phyloP scores from a whole-genome alignment of 2,329 filamentous ascomycete species.

The Clarireedia homoeocarpa region DNA sequence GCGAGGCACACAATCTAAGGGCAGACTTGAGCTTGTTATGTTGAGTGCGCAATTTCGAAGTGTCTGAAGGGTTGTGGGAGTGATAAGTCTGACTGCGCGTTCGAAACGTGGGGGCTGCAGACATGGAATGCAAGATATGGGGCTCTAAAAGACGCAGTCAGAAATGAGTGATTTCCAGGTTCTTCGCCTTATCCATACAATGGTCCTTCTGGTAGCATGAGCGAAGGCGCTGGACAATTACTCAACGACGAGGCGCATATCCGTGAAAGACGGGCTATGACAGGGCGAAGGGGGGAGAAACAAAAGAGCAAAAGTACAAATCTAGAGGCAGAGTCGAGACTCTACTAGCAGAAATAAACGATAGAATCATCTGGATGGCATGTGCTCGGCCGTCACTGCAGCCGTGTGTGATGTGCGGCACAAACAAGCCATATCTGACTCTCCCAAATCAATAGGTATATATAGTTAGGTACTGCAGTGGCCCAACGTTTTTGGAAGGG shows the following conservation, averaged over 20 bases:
- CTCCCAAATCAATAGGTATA: not conserved
- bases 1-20: conserved; percentile 2
- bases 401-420: conserved; percentile 5
- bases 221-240: not conserved
- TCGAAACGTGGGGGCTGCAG: not conserved
- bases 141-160: not conserved
- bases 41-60: not conserved
- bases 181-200: too few species aligned
- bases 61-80: not conserved
- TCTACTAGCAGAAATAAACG: conserved; percentile 30
- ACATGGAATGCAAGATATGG: conserved; percentile 5
- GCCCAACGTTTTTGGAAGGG: not conserved
- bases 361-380: conserved; percentile 57
- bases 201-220: not conserved
- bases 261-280: too few species aligned
- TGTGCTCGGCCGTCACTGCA: conserved; percentile 9
- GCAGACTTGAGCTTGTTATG: conserved; percentile 53
- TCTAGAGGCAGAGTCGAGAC: conserved; percentile 27
- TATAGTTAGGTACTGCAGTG: not conserved
- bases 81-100: not conserved
- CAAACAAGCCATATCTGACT: not conserved
- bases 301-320: conserved; percentile 39
- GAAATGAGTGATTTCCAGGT: too few species aligned
- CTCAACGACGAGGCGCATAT: too few species aligned
- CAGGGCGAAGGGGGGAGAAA: too few species aligned